Evolutionary conservation across 2,329 filamentous ascomycete genomes (phyloP).

Genomic region (Chalaropsis thielavioides): DNA sequence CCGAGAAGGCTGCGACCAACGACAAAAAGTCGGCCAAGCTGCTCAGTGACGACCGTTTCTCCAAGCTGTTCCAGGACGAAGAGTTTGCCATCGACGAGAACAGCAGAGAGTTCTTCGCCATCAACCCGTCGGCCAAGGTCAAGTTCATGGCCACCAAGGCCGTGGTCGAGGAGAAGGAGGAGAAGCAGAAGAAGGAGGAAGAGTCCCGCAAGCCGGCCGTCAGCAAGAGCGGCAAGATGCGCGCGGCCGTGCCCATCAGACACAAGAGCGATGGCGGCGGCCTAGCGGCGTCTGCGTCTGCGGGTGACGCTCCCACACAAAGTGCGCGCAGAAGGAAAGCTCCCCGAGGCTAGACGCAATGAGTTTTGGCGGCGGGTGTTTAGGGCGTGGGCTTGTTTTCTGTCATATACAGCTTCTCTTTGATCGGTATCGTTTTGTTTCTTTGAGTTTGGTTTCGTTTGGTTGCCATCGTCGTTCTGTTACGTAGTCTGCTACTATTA

Average conservation of each 20-base stretch:
- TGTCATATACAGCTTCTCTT: slow-evolving; percentile 8
- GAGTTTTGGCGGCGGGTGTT: slow-evolving; percentile 9
- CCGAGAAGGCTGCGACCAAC: slow-evolving; percentile 56
- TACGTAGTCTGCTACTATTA: neutral
- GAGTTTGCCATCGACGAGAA: slow-evolving; percentile 86
- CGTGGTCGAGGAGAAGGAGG: slow-evolving; percentile 28
- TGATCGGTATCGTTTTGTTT: neutral
- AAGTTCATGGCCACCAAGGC: slow-evolving; percentile 15
- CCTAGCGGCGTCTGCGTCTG: neutral
- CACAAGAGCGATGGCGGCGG: slow-evolving; percentile 17
- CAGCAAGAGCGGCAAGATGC: slow-evolving; percentile 13
- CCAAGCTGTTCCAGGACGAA: slow-evolving; percentile 76
- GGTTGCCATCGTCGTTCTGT: neutral
- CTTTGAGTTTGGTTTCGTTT: neutral
- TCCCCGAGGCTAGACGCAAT: slow-evolving; percentile 11
- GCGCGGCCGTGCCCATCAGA: slow-evolving; percentile 16
- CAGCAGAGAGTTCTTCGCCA: slow-evolving; percentile 68
- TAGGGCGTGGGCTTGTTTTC: slow-evolving; percentile 8
- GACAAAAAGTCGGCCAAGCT: slow-evolving; percentile 40
- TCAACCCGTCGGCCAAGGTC: slow-evolving; percentile 66
- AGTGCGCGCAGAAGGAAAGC: slow-evolving; percentile 17
- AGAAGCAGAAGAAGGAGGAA: slow-evolving; percentile 27
- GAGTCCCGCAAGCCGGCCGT: slow-evolving; percentile 17
- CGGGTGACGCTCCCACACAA: neutral
- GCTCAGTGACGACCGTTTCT: slow-evolving; percentile 76